Conservation (phyloP, 2,329 filamentous ascomycete species). For the Pseudocercospora macadamiae region DNA sequence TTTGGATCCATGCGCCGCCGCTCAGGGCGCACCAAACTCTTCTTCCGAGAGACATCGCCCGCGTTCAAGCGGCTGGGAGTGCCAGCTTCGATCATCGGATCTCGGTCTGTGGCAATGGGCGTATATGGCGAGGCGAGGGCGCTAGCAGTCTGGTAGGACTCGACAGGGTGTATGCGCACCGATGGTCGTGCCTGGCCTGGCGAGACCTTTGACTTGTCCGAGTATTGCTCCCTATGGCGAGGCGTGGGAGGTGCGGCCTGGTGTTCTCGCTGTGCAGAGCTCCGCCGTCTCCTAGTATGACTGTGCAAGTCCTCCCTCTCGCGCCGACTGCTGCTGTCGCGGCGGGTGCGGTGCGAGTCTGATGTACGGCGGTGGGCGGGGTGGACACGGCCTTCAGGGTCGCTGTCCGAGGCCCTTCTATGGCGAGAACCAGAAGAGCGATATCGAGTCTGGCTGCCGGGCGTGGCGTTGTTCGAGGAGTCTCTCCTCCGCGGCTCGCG, state of each 20-base stretch:
- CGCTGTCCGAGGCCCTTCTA: slow-evolving; percentile 62
- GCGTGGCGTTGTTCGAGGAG: slow-evolving; percentile 17
- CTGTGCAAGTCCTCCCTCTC: slow-evolving; percentile 27
- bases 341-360: slow-evolving; percentile 27
- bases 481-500: slow-evolving; percentile 19
- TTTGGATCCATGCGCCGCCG: slow-evolving; percentile 80
- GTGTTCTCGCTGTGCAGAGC: slow-evolving; percentile 24
- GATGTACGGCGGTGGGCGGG: slow-evolving; percentile 42
- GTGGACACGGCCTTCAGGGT: slow-evolving; percentile 56
- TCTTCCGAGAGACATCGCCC: slow-evolving; percentile 68
- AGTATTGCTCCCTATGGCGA: slow-evolving; percentile 14
- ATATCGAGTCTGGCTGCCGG: slow-evolving; percentile 11
- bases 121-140: slow-evolving; percentile 50
- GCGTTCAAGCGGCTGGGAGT: slow-evolving; percentile 45
- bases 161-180: slow-evolving; percentile 21
- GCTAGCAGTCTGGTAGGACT: slow-evolving; percentile 41
- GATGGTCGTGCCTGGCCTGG: slow-evolving; percentile 25
- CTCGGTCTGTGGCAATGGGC: slow-evolving; percentile 49
- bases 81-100: slow-evolving; percentile 54
- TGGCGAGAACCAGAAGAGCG: slow-evolving; percentile 64
- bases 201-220: slow-evolving; percentile 40
- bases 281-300: slow-evolving; percentile 27
- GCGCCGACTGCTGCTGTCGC: slow-evolving; percentile 24
- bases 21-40: slow-evolving; percentile 87
- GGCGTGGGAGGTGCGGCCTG: background rate